Evolutionary conservation across 148 eudicot genomes (phyloP), one percentile per base, ranked within the genome.

Genomic region (Diospyros kaki): DNA sequence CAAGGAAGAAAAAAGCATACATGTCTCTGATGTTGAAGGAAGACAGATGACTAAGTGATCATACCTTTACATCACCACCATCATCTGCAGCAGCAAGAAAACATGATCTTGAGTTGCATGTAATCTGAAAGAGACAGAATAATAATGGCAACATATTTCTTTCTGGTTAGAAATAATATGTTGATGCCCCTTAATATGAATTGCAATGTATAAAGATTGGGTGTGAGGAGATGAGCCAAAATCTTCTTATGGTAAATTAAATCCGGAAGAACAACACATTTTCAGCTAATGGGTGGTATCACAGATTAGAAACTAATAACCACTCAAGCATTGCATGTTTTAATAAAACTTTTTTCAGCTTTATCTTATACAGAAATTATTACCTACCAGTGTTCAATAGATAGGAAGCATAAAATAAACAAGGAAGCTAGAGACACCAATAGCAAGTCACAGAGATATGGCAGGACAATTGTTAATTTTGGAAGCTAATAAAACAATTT

Each of bases 61-160:
- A 72, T 87, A 95, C 99, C 97, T 95, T 95, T 55, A 92, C 88
- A 87, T 90, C 93, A 81, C 99, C 99, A 74, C 88, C 81, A 81
- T 95, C 99, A 84, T 95, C 99, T 75, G 97, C 91, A 45, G 96
- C 93, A 83, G 99, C 99, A 72, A 95, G 87, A 77, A 92, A 95
- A 42, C 93, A 81, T 66, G 99, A 90, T 85, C 86, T 93, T 48
- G 88, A 80, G 84, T 87, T 90, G 88, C 94, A 95, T 64, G 89
- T 78, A 73, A 95, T 79, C 97, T 95, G 85, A 74, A 85, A 74
- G 52, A 44, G 7, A 40, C 46, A 58, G 12, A 75, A 52, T 68
- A 18, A 64, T 50, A 60, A 14, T 18, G 8, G 7, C 9, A 18
- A 40, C 73, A 50, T 4, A 62, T 54, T 48, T 71, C 54, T 56